Percentiles rank a stretch among this genome's conserved stretches.
Evolutionary conservation across 495 filamentous ascomycete species (phyloP).

Genomic region (Penicillium waksmanii): DNA sequence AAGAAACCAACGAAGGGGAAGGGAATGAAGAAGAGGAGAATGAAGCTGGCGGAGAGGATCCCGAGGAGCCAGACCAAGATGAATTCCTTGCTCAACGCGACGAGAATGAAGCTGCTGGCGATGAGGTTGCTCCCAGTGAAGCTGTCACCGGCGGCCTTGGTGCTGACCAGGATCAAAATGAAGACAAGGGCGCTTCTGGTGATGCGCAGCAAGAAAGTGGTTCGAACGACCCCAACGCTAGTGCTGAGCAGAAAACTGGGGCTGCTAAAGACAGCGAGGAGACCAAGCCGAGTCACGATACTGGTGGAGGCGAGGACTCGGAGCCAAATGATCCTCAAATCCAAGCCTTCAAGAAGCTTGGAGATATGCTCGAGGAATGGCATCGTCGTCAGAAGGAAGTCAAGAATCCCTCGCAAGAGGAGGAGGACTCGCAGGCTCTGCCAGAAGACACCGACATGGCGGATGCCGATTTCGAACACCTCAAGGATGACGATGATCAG

Average conservation of each 20-base stretch:
- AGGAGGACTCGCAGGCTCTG: conserved; percentile 55
- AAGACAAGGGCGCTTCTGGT: conserved; percentile 69
- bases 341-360: conserved; percentile 85
- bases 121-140: conserved; percentile 55
- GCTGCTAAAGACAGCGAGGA: conserved; percentile 51
- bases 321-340: conserved; percentile 57
- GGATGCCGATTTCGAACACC: conserved; percentile 83
- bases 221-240: conserved; percentile 47
- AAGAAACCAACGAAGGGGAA: conserved; percentile 42
- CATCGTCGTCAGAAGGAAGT: conserved; percentile 84
- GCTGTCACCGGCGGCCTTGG: conserved; percentile 49
- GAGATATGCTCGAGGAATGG: conserved; percentile 92
- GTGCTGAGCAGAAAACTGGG: conserved; percentile 46
- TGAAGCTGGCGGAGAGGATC: conserved; percentile 54
- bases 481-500: conserved; percentile 76
- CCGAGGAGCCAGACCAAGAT: conserved; percentile 47
- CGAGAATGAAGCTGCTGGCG: conserved; percentile 47
- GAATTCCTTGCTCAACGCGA: conserved; percentile 47
- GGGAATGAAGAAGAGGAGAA: conserved; percentile 63
- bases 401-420: conserved; percentile 64
- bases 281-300: conserved; percentile 45
- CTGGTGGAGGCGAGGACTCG: conserved; percentile 44
- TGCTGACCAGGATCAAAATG: conserved; percentile 53
- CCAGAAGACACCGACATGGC: conserved; percentile 67
- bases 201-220: conserved; percentile 60